Conservation (phyloP, 2,329 filamentous ascomycete genomes). For the Periconia sp. region DNA sequence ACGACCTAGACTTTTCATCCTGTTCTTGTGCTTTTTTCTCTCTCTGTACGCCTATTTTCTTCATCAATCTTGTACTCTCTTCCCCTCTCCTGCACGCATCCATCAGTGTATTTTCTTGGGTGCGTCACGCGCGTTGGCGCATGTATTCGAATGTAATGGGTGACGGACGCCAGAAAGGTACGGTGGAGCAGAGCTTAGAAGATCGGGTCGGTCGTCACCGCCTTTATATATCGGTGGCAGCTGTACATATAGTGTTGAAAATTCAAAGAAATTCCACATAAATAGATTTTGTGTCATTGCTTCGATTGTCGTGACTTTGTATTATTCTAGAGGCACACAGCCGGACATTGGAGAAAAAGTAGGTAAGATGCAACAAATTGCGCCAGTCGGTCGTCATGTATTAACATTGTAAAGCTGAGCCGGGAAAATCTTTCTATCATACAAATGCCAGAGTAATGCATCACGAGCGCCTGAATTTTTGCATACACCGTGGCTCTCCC, state of each 20-base stretch:
- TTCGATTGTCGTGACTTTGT: background rate
- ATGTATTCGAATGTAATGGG: slow-evolving; percentile 18
- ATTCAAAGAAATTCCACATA: slow-evolving; percentile 18
- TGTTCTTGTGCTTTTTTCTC: background rate
- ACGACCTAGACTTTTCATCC: slow-evolving; percentile 19
- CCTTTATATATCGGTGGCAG: slow-evolving; percentile 14
- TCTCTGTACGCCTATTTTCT: no score
- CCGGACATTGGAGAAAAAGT: no score
- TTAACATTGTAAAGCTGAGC: slow-evolving; percentile 5
- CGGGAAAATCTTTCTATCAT: slow-evolving; percentile 6
- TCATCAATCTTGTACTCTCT: no score
- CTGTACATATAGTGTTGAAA: slow-evolving; percentile 36
- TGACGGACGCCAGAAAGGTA: slow-evolving; percentile 7
- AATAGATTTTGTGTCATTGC: background rate
- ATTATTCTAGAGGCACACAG: no score
- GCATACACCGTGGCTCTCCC: slow-evolving; percentile 7
- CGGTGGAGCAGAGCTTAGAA: slow-evolving; percentile 7
- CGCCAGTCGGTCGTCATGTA: slow-evolving; percentile 11
- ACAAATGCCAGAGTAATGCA: background rate
- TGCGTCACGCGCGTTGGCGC: slow-evolving; percentile 12
- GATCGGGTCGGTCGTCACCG: background rate
- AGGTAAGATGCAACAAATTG: background rate
- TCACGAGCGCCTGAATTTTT: slow-evolving; percentile 1
- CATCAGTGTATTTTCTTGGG: slow-evolving; percentile 3
- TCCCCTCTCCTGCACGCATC: background rate